Evolutionary conservation across 768 basidiomycete species (phyloP).

Genomic region (Tricholoma terreum): DNA sequence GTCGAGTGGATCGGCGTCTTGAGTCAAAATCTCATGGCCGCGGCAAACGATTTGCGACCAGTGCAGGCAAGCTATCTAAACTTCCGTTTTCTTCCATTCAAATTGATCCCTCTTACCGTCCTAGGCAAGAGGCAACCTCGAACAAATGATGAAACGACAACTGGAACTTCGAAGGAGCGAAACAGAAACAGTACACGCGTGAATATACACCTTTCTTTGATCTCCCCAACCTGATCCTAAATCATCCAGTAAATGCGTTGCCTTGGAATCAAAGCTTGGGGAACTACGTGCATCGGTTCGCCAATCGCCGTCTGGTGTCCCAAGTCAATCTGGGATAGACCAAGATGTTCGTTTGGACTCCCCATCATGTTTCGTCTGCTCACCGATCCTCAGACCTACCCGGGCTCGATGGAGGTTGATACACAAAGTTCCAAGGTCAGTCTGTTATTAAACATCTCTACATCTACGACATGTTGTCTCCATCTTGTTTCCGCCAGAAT

Average conservation of each 20-base stretch:
- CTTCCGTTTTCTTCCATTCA: not conserved
- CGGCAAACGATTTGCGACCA: constrained; percentile 85
- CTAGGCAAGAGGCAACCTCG: constrained; percentile 78
- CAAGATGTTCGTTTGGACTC: not conserved
- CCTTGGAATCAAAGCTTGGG: constrained; percentile 58
- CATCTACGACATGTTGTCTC: not conserved
- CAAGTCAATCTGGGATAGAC: not conserved
- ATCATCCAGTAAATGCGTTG: constrained; percentile 62
- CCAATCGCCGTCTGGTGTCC: not conserved
- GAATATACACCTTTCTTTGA: constrained; percentile 21
- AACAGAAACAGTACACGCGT: constrained; percentile 68
- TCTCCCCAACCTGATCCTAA: not conserved
- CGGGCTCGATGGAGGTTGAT: not conserved
- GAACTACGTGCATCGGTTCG: constrained; percentile 45
- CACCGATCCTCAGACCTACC: not conserved
- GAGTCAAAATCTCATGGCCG: constrained; percentile 85
- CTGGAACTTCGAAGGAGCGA: constrained; percentile 72
- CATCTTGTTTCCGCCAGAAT: not conserved
- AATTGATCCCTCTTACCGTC: not conserved
- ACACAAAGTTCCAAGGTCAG: not conserved
- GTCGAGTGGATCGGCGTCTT: constrained; percentile 81
- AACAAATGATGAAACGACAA: constrained; percentile 78
- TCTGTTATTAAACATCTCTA: not conserved
- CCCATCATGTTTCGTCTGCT: not conserved
- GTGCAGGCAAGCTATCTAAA: constrained; percentile 56